Percentiles rank a stretch among this genome's conserved stretches.
Evolutionary conservation across 352 stramenopile species (phyloP).

Genomic region (Hyaloperonospora brassicae): DNA sequence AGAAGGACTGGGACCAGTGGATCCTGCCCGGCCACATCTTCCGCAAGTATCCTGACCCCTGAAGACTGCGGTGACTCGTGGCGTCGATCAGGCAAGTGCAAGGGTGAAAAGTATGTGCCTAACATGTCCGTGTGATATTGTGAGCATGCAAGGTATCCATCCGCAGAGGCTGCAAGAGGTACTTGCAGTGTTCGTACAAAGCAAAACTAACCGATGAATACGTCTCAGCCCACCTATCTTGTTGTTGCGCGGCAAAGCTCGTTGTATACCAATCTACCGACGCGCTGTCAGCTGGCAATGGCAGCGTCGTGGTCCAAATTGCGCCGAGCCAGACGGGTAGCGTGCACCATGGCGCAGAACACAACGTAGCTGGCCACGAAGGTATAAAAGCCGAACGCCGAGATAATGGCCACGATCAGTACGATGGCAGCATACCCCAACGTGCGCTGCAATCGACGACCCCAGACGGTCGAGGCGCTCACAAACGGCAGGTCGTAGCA

Average conservation of each 20-base stretch:
- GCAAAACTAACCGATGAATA: constrained; percentile 3
- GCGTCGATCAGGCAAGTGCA: constrained; percentile 1
- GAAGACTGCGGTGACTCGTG: not conserved
- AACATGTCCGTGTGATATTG: constrained; percentile 9
- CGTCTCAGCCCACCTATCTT: not conserved
- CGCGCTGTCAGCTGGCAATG: not conserved
- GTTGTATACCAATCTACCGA: too few species aligned
- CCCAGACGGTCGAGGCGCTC: constrained; percentile 23
- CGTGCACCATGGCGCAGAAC: constrained; percentile 19
- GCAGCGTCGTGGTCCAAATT: constrained; percentile 2
- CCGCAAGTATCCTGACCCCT: constrained; percentile 47
- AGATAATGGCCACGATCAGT: constrained; percentile 45
- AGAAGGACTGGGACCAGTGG: constrained; percentile 83
- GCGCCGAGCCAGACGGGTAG: constrained; percentile 9
- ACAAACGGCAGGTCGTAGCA: constrained; percentile 61
- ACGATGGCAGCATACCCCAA: constrained; percentile 43
- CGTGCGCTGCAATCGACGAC: constrained; percentile 30
- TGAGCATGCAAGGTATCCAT: too few species aligned
- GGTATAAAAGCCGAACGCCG: constrained; percentile 41
- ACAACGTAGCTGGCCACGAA: constrained; percentile 47
- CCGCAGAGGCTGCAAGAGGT: too few species aligned
- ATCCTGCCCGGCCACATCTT: constrained; percentile 73
- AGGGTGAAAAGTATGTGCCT: constrained; percentile 14
- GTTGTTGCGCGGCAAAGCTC: not conserved
- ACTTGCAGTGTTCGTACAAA: too few species aligned